Conservation (phyloP, 306 rosid genomes). For the Medicago arabica region DNA sequence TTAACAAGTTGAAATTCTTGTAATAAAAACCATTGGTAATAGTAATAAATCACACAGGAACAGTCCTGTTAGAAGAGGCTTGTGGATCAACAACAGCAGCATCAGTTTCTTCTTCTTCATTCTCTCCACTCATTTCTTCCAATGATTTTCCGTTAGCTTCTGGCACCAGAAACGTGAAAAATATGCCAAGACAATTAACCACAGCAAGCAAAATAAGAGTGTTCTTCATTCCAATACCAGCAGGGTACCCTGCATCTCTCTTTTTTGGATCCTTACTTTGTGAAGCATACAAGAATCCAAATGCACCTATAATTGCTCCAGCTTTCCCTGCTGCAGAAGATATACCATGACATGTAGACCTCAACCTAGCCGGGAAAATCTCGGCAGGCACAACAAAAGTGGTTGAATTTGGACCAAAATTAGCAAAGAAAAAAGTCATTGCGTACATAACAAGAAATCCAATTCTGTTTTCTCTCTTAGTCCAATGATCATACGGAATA, state of each 20-base stretch:
- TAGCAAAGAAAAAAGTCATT: slow-evolving; percentile 42
- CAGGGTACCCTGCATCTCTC: slow-evolving; percentile 46
- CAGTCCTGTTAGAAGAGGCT: slow-evolving; percentile 19
- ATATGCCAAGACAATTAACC: slow-evolving; percentile 37
- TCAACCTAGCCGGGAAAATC: slow-evolving; percentile 46
- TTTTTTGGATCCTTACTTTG: slow-evolving; percentile 24
- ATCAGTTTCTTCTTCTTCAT: slow-evolving; percentile 43
- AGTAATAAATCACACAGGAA: slow-evolving; percentile 23
- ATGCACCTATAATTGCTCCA: slow-evolving; percentile 43
- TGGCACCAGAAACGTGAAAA: slow-evolving; percentile 42
- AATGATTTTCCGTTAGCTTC: slow-evolving; percentile 45
- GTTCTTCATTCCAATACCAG: slow-evolving; percentile 50
- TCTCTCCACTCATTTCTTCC: slow-evolving; percentile 45
- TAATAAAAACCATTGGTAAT: neutral
- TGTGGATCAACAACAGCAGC: neutral
- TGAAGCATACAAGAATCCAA: slow-evolving; percentile 47
- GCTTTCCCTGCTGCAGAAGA: slow-evolving; percentile 44
- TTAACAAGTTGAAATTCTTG: slow-evolving; percentile 5
- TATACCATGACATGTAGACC: slow-evolving; percentile 48
- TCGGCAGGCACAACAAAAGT: slow-evolving; percentile 50
- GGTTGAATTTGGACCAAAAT: slow-evolving; percentile 47
- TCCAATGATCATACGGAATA: slow-evolving; percentile 44
- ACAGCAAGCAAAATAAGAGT: slow-evolving; percentile 43
- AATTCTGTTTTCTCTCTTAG: slow-evolving; percentile 22
- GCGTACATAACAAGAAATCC: slow-evolving; percentile 45